Base-by-base conservation (phyloP, 148 eudicot species). In the Spergularia marina region DNA sequence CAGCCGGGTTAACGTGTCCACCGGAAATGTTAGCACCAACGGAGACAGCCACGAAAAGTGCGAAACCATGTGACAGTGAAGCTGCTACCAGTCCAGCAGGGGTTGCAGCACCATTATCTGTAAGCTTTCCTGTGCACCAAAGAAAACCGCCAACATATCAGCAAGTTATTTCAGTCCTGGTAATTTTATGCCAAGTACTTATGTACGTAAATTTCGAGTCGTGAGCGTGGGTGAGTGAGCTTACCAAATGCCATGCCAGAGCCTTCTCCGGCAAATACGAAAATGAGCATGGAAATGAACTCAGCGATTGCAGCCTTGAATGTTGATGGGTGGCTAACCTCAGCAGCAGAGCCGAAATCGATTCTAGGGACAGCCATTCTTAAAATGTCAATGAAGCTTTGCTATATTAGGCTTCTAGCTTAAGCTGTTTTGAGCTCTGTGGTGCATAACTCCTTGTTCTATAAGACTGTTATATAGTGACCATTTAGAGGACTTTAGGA, bases 1-100 rank as follows among this genome's bases (percentile, higher is more conserved):
- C 91, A 1, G 91, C 93, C 9, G 97, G 97, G 89, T 91, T 91
- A n/a, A 91, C 97, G 39, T 90, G 94, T 20, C 95, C 95, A 51
- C 96, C 96, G 1, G 93, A 91, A 53, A 89, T 85, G 85, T 91
- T 89, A 55, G 96, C 96, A 3, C 89, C 88, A 20, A 91, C 86
- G 0, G 96, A 73, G 7, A 91, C 91, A 12, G 93, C 93, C 76
- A 89, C 96, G 30, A 91, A 89, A 14, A 91, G 82, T 0, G 87
- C 96, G 14, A 91, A 86, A 14, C 79, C 96, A 69, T 91, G 96
- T n/a, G 93, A 88, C 63, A 91, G 15, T 6, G 96, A 78, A 1
- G 96, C 96, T 0, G 87, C 91, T 12, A 91, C 84, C 11, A 91
- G 80, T 25, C 96, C 91, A 12, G 90, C 85, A 0, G 93, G 96